Evolutionary conservation across 352 stramenopile genomes (phyloP).

Genomic region (Phytopythium aichiense): DNA sequence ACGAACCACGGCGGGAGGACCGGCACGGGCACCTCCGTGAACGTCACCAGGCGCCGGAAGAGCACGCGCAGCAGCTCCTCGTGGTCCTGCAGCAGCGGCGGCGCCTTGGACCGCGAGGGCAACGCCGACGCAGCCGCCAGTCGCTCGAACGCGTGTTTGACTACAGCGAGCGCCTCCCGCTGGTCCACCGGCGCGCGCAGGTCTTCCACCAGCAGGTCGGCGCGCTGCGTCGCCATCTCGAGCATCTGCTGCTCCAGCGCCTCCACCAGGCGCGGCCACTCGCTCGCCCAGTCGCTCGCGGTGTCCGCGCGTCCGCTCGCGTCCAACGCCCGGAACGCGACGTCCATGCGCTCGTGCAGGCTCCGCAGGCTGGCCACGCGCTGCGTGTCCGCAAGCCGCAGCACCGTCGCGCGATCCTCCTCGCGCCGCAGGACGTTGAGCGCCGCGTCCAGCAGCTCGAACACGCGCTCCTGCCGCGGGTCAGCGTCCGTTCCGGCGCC

Average conservation of each 20-base stretch:
- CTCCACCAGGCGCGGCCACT: slow-evolving; percentile 44
- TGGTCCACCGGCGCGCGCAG: slow-evolving; percentile 13
- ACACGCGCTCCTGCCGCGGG: slow-evolving; percentile 7
- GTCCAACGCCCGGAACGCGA: slow-evolving; percentile 21
- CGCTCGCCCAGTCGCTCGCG: slow-evolving; percentile 34
- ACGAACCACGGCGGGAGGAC: slow-evolving; percentile 46
- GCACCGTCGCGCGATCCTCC: slow-evolving; percentile 18
- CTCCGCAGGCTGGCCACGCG: slow-evolving; percentile 29
- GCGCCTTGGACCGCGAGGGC: background rate
- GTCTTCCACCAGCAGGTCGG: slow-evolving; percentile 2
- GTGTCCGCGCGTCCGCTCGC: slow-evolving; percentile 31
- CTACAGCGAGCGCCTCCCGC: slow-evolving; percentile 39
- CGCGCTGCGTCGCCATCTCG: slow-evolving; percentile 13
- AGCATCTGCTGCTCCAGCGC: slow-evolving; percentile 42
- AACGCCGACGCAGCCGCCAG: slow-evolving; percentile 16
- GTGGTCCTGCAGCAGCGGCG: slow-evolving; percentile 16
- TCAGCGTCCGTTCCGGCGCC: slow-evolving; percentile 3
- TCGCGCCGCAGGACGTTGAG: slow-evolving; percentile 27
- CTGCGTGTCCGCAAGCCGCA: slow-evolving; percentile 32
- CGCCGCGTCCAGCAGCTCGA: slow-evolving; percentile 20
- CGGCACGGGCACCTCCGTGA: slow-evolving; percentile 42
- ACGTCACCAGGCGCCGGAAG: slow-evolving; percentile 41
- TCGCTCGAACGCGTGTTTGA: slow-evolving; percentile 49
- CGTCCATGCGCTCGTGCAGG: slow-evolving; percentile 34
- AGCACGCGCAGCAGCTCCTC: slow-evolving; percentile 38